Evolutionary conservation across 73 alveolate genomes (phyloP), one percentile per base, ranked within the genome.

Genomic region (Paramecium primaurelia): DNA sequence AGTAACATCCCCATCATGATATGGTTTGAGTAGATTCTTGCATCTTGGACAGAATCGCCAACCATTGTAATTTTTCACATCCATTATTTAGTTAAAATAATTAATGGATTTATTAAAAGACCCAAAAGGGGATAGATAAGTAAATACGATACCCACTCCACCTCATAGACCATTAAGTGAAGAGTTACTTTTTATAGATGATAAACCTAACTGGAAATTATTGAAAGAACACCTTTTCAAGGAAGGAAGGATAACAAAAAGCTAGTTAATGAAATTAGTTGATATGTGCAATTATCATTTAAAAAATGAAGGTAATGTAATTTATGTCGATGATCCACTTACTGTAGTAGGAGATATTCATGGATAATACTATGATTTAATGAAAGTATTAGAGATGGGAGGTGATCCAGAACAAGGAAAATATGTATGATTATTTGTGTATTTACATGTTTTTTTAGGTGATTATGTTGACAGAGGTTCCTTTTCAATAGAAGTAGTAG

Each of bases 301-400:
- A 38, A 88, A 95, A 69, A 92, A 86, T 59, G 98, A 96, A 69
- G 93, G 98, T 40, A 95, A 89, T 77, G 88, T 96, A 1, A 58
- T 95, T n/a, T 77, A 93, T 68, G 92, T 96, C n/a, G 68, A 88
- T 60, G 99, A 96, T 30, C 99, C 99, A 11, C 44, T 93, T 1
- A 94, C 97, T 28, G 86, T 97, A 20, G 99, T 97, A 1, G 99
- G 99, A 1, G 99, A 97, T 88, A 93, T 97, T 84, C 99, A 97
- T 75, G 99, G 99, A 20, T 86, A 96, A 71, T 96, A 86, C 68
- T 96, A 94, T 84, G 99, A 96, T 75, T 42, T 96, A 20, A 71
- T 93, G 40, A 95, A 95, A 44, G 77, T 96, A 42, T 28, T 96
- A 38, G 94, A 95, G 58, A 77, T 71, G 58, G 98, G 96, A 47